A percentile compares a stretch with the other conserved stretches of the same genome.
These are phyloP conservation scores for Rhynchosporium agropyri DNA, from an alignment of 2,329 filamentous ascomycete species.

Conservation along the genomic window DNA sequence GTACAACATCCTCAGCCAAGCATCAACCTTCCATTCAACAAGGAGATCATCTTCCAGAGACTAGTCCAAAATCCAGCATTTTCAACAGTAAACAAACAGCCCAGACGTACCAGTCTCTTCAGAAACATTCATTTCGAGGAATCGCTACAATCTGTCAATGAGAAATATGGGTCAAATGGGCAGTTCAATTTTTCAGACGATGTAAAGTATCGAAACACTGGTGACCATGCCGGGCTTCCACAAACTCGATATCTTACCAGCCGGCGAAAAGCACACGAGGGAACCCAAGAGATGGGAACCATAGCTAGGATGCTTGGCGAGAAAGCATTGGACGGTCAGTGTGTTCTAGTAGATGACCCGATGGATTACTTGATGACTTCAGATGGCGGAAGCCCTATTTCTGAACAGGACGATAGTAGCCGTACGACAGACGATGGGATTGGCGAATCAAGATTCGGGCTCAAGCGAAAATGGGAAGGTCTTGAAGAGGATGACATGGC, in stretches of 20 bases:
- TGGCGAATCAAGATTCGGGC: slow-evolving; percentile 51
- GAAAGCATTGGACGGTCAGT: slow-evolving; percentile 25
- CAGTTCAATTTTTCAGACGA: slow-evolving; percentile 35
- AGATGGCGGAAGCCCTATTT: slow-evolving; percentile 50
- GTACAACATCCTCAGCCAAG: neutral
- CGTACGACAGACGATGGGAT: slow-evolving; percentile 53
- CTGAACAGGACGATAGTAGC: slow-evolving; percentile 59
- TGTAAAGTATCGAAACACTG: slow-evolving; percentile 16
- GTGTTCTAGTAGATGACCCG: slow-evolving; percentile 22
- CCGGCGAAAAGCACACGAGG: slow-evolving; percentile 29
- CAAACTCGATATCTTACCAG: slow-evolving; percentile 37
- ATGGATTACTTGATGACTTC: slow-evolving; percentile 35
- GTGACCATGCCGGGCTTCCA: slow-evolving; percentile 29
- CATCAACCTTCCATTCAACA: slow-evolving; percentile 35
- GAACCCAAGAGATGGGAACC: slow-evolving; percentile 32
- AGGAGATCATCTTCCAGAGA: slow-evolving; percentile 38
- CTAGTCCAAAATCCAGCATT: slow-evolving; percentile 26
- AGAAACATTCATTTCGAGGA: slow-evolving; percentile 39
- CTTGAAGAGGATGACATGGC: slow-evolving; percentile 37
- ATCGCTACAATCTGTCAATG: slow-evolving; percentile 37
- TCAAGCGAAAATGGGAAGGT: slow-evolving; percentile 42
- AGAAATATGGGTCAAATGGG: slow-evolving; percentile 40
- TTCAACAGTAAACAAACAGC: neutral
- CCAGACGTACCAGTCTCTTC: slow-evolving; percentile 37
- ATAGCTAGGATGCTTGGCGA: slow-evolving; percentile 51